Evolutionary conservation across 2,329 filamentous ascomycete species (phyloP).

Genomic region (Fusarium concolor): DNA sequence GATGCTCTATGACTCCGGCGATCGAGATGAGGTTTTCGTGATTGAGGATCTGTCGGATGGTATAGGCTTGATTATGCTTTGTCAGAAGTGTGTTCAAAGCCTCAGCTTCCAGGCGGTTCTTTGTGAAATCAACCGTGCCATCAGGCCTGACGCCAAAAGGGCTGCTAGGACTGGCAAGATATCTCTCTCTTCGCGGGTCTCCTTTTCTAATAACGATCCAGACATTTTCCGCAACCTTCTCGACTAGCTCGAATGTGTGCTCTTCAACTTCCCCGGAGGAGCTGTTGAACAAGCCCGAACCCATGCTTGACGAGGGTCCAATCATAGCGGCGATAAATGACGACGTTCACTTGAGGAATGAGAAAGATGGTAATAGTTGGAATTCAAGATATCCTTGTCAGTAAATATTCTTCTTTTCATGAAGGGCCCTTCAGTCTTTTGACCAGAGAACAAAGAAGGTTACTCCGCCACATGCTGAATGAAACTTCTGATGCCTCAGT

Average conservation of each 20-base stretch:
- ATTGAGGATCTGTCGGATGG: constrained; percentile 55
- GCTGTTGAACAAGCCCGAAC: background rate
- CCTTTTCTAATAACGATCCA: constrained; percentile 49
- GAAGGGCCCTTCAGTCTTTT: background rate
- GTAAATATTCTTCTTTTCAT: background rate
- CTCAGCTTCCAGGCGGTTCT: constrained; percentile 35
- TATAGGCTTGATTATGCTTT: constrained; percentile 45
- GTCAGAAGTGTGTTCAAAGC: constrained; percentile 40
- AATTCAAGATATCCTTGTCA: background rate
- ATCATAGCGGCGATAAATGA: constrained; percentile 12
- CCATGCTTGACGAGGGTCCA: background rate
- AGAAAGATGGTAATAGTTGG: background rate
- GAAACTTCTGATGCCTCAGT: constrained; percentile 1
- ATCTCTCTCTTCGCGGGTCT: constrained; percentile 49
- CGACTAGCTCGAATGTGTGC: constrained; percentile 48
- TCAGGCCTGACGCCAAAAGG: constrained; percentile 19
- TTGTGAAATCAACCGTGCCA: background rate
- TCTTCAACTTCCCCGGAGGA: background rate
- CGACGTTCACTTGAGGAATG: background rate
- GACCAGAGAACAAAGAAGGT: constrained; percentile 38
- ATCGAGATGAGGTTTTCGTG: constrained; percentile 63
- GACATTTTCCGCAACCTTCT: constrained; percentile 44
- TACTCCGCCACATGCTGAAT: constrained; percentile 6
- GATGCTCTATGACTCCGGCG: constrained; percentile 51
- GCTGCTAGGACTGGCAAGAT: constrained; percentile 48